Evolutionary conservation across 495 filamentous ascomycete genomes (phyloP).

Genomic region (Lineolata rhizophorae): DNA sequence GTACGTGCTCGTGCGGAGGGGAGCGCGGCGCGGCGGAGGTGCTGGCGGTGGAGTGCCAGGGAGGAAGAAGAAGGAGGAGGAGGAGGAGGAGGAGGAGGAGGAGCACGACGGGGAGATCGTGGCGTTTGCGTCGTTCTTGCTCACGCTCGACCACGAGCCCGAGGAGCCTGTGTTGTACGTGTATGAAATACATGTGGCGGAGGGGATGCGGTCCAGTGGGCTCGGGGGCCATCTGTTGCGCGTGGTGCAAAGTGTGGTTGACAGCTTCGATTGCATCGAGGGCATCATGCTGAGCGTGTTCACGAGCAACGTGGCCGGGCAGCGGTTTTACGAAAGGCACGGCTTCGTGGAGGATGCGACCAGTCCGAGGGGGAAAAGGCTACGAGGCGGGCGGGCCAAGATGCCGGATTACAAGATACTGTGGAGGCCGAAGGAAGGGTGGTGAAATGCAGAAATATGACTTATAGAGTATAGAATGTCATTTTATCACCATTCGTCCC

Average conservation of each 20-base stretch:
- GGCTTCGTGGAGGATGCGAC: conserved; percentile 49
- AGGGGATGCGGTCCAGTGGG: conserved; percentile 27
- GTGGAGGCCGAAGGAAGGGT: conserved; percentile 2
- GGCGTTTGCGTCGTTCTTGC: conserved; percentile 43
- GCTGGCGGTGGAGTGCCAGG: no score
- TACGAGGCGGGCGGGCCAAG: conserved; percentile 42
- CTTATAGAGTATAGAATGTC: background rate
- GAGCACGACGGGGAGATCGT: background rate
- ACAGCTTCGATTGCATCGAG: conserved; percentile 7
- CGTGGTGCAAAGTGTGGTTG: background rate
- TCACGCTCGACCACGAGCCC: conserved; percentile 44
- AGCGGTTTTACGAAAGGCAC: conserved; percentile 40
- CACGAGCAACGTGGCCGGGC: conserved; percentile 34
- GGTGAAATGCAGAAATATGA: background rate
- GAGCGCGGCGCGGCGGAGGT: background rate
- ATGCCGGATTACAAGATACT: conserved; percentile 49
- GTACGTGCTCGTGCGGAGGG: background rate
- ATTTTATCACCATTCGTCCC: background rate
- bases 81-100: background rate
- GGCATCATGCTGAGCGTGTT: conserved; percentile 83
- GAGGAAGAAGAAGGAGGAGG: background rate
- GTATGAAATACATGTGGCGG: conserved; percentile 66
- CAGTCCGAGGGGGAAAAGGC: conserved; percentile 35
- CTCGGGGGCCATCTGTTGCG: conserved; percentile 17
- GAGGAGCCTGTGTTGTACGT: conserved; percentile 55